Percentiles rank a stretch among this genome's conserved stretches.
Conservation (phyloP, 371 early-diverging fungal genomes). For the Syncephalastrum monosporum region DNA sequence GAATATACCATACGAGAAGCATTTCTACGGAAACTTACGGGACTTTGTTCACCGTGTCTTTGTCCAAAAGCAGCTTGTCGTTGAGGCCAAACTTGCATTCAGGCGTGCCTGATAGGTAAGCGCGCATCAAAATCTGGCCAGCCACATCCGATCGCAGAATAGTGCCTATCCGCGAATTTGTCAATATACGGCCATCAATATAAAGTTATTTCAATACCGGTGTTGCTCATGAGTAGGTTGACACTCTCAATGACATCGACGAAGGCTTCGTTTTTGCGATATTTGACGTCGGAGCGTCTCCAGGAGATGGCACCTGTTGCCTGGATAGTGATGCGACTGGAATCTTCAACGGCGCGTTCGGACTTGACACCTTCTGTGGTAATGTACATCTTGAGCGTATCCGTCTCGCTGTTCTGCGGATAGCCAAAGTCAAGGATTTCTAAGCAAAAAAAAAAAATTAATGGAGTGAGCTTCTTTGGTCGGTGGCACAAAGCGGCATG, state of each 20-base stretch:
- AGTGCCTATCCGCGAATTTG: slow-evolving; percentile 47
- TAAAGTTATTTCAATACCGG: slow-evolving; percentile 36
- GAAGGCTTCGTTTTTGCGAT: slow-evolving; percentile 89
- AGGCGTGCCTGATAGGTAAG: slow-evolving; percentile 96
- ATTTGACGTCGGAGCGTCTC: slow-evolving; percentile 88
- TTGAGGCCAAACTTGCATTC: slow-evolving; percentile 95
- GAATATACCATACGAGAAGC: too few species aligned
- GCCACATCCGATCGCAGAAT: slow-evolving; percentile 78
- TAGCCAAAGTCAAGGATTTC: slow-evolving; percentile 92
- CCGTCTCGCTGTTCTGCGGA: slow-evolving; percentile 88
- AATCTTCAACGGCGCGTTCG: slow-evolving; percentile 72
- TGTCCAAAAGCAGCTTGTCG: slow-evolving; percentile 78
- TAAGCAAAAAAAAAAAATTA: slow-evolving; percentile 18
- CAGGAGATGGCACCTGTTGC: slow-evolving; percentile 90
- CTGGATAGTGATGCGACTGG: slow-evolving; percentile 85
- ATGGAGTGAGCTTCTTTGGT: not conserved
- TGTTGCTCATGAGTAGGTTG: slow-evolving; percentile 79
- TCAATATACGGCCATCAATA: not conserved
- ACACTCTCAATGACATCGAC: slow-evolving; percentile 90
- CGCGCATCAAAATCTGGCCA: slow-evolving; percentile 91
- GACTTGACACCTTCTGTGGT: slow-evolving; percentile 86
- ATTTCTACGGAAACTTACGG: slow-evolving; percentile 7
- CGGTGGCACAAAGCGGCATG: not conserved
- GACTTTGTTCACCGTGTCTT: slow-evolving; percentile 55
- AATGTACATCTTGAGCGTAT: slow-evolving; percentile 86